Evolutionary conservation across 768 basidiomycete species (phyloP).

Genomic region (Tremella fuciformis): DNA sequence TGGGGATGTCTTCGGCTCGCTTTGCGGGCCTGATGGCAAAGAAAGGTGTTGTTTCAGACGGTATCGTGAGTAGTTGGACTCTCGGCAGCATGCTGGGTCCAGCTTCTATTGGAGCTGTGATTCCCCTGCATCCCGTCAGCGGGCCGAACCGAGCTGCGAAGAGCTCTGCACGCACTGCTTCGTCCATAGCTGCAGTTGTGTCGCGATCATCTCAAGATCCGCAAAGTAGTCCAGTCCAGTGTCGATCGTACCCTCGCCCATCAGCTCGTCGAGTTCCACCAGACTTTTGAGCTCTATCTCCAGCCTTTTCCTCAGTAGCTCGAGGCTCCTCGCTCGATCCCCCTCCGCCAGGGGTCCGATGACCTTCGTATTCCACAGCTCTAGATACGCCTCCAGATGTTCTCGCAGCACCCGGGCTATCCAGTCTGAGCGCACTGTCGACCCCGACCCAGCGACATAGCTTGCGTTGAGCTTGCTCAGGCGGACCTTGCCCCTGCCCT

Average conservation of each 20-base stretch:
- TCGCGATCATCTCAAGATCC: slow-evolving; percentile 23
- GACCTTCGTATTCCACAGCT: slow-evolving; percentile 20
- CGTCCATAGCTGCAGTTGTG: background rate
- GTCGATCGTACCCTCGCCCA: slow-evolving; percentile 4
- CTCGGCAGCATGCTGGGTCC: slow-evolving; percentile 22
- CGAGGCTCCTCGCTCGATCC: slow-evolving; percentile 12
- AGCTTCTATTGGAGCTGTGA: background rate
- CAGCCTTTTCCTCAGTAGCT: slow-evolving; percentile 10
- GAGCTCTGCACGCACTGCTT: slow-evolving; percentile 18
- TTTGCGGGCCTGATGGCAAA: slow-evolving; percentile 21
- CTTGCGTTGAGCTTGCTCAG: slow-evolving; percentile 30
- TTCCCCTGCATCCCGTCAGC: background rate
- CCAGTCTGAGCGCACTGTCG: slow-evolving; percentile 24
- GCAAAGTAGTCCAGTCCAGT: slow-evolving; percentile 23
- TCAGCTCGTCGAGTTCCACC: slow-evolving; percentile 31
- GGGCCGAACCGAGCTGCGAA: background rate
- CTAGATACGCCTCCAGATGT: slow-evolving; percentile 25
- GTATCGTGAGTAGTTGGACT: slow-evolving; percentile 16
- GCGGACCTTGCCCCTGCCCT: slow-evolving; percentile 24
- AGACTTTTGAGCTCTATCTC: slow-evolving; percentile 26
- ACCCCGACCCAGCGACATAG: slow-evolving; percentile 27
- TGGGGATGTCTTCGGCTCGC: slow-evolving; percentile 17
- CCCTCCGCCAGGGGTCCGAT: slow-evolving; percentile 4
- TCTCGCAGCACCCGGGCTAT: slow-evolving; percentile 18
- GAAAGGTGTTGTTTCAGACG: slow-evolving; percentile 12